Evolutionary conservation across 495 filamentous ascomycete genomes (phyloP), one percentile per base, ranked within the genome.

Genomic region (Daldinia decipiens): DNA sequence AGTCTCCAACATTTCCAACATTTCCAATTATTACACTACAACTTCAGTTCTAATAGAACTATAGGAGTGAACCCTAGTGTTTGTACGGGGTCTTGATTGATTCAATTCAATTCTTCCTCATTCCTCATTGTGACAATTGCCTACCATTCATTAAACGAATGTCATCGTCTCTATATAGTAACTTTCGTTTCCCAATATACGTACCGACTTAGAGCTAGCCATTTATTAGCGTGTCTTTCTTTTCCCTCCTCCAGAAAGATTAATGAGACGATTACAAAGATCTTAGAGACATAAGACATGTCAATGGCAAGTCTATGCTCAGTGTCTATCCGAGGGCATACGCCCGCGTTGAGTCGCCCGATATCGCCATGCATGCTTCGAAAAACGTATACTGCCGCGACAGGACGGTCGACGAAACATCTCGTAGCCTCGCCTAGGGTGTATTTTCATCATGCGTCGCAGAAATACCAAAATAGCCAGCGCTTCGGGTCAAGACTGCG

Each of bases 401-500:
- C 70, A 21, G 63, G 64, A 38, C 67, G n/a, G 39, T 53, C 70
- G 38, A 59, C 64, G 21, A 70, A 70, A 40, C 70, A 56, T 3
- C 72, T 70, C 21, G 51, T 47, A 24, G 4, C 65, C 7, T 65
- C 60, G 12, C 32, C 73, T 19, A 71, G 31, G 53, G 34, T 39
- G 26, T 65, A 55, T 4, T 75, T 77, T 40, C 73, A 57, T 34
- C 70, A 62, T 36, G 62, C 75, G 47, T 79, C 79, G 38, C 74
- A 77, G 29, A 68, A 77, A 60, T 67, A 70, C 55, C 81, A 77
- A 31, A 78, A 82, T 55, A 74, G 78, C 50, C 82, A 82, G 12
- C 75, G 75, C 54, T 80, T 82, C 70, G 76, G 76, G 17, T 78
- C 79, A 34, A 78, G 77, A n/a, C 73, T 79, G 40, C 72, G 76